These are phyloP conservation scores for Tricholomella constricta DNA, from an alignment of 768 basidiomycete species.

Conservation along the genomic window DNA sequence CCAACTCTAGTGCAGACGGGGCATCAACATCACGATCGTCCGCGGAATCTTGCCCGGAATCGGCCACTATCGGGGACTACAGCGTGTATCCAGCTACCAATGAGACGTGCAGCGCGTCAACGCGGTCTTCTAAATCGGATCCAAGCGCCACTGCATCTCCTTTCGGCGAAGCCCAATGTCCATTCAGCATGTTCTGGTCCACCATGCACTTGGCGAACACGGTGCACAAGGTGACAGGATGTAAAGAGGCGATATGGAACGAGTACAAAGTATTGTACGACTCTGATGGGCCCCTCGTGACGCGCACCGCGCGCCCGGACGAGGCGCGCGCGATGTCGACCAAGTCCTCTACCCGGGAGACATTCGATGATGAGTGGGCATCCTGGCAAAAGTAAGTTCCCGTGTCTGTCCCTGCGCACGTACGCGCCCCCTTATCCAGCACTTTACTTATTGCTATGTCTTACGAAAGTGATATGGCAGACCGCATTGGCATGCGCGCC, in stretches of 20 bases:
- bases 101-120: constrained; percentile 1
- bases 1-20: constrained; percentile 35
- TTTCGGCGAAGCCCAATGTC: background rate
- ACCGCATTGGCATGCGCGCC: constrained; percentile 64
- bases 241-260: constrained; percentile 70
- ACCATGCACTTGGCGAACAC: constrained; percentile 67
- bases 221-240: constrained; percentile 57
- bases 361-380: constrained; percentile 67
- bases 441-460: constrained; percentile 13
- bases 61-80: background rate
- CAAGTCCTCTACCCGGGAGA: constrained; percentile 44
- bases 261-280: constrained; percentile 58
- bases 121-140: background rate
- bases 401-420: background rate
- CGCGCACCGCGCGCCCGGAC: constrained; percentile 35
- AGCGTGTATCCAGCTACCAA: background rate
- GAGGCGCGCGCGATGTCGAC: constrained; percentile 8
- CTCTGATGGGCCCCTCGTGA: constrained; percentile 36
- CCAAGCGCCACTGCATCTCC: background rate
- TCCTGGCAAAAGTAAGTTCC: constrained; percentile 68
- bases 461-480: constrained; percentile 66
- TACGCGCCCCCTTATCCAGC: background rate
- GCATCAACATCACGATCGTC: background rate
- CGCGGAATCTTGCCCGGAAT: background rate
- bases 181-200: constrained; percentile 40